A percentile compares a stretch with the other conserved stretches of the same genome.
These are phyloP conservation scores for Solanum hybrid DNA, from an alignment of 305 asterid genomes.

Conservation along the genomic window DNA sequence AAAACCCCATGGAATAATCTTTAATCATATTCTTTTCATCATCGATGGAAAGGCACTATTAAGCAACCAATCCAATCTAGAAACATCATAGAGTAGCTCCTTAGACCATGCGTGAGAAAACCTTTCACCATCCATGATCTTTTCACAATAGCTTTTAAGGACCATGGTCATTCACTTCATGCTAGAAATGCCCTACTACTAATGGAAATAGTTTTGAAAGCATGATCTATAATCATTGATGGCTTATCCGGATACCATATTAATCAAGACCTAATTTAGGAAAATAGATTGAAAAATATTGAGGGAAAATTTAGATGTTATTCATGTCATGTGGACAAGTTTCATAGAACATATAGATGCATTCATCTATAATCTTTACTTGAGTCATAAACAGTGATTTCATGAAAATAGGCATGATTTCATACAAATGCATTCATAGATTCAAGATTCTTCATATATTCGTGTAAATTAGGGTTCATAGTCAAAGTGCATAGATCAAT, in stretches of 20 bases:
- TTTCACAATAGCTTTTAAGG: not conserved
- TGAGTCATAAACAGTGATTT: not conserved
- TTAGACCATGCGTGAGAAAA: not conserved
- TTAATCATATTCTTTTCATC: not conserved
- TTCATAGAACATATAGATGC: not conserved
- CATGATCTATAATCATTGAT: not conserved
- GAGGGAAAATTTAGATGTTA: not conserved
- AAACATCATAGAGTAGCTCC: not conserved
- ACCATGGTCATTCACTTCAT: not conserved
- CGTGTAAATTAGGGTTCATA: not conserved
- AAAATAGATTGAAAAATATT: too few relatives aligned
- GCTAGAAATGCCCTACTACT: not conserved
- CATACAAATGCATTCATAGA: not conserved
- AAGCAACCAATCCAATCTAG: not conserved
- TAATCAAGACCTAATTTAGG: not conserved
- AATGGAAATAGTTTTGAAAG: not conserved
- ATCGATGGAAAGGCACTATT: not conserved
- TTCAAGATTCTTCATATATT: not conserved
- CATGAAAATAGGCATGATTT: not conserved
- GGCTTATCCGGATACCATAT: not conserved
- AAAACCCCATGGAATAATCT: too few relatives aligned
- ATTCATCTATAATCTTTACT: not conserved
- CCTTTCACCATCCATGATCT: not conserved
- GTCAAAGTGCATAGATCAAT: not conserved
- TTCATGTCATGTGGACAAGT: too few relatives aligned